Percentiles rank a stretch among this genome's conserved stretches.
Evolutionary conservation across 1,139 yeast genomes (phyloP).

Genomic region (Meyerozyma guilliermondii): DNA sequence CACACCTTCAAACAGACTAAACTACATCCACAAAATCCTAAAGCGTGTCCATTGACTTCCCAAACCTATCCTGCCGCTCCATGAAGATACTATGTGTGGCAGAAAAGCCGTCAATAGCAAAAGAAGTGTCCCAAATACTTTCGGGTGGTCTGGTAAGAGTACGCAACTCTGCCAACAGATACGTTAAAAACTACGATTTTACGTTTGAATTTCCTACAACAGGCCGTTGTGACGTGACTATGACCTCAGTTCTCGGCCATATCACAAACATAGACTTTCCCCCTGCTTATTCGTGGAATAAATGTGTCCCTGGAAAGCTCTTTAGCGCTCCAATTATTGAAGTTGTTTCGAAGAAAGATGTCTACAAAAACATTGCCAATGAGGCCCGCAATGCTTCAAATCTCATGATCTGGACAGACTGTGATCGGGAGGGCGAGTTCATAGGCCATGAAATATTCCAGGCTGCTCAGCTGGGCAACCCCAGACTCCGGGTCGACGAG

Average conservation of each 20-base stretch:
- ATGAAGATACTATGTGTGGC: conserved; percentile 92
- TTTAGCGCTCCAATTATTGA: conserved; percentile 62
- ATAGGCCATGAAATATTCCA: conserved; percentile 82
- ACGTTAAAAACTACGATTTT: conserved; percentile 78
- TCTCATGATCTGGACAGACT: conserved; percentile 96
- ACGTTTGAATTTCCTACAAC: conserved; percentile 48
- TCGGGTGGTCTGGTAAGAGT: conserved; percentile 62
- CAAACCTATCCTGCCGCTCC: neutral
- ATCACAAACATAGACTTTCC: conserved; percentile 64
- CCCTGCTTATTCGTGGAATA: conserved; percentile 61
- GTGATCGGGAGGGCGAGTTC: conserved; percentile 97
- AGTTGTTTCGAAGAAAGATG: conserved; percentile 35
- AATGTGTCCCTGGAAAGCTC: conserved; percentile 58
- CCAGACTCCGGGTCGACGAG: conserved; percentile 37
- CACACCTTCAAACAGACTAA: too few relatives aligned
- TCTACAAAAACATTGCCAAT: conserved; percentile 63
- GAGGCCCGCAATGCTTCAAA: conserved; percentile 60
- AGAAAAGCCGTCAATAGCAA: conserved; percentile 94
- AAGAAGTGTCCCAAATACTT: conserved; percentile 69
- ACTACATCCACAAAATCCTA: too few relatives aligned
- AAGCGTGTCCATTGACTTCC: too few relatives aligned
- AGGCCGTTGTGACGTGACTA: conserved; percentile 74
- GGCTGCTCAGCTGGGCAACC: conserved; percentile 60
- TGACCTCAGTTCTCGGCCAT: conserved; percentile 93
- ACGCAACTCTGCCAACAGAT: conserved; percentile 52